These are phyloP conservation scores for Lentinula boryana DNA, from an alignment of 768 basidiomycete species.

Conservation along the genomic window DNA sequence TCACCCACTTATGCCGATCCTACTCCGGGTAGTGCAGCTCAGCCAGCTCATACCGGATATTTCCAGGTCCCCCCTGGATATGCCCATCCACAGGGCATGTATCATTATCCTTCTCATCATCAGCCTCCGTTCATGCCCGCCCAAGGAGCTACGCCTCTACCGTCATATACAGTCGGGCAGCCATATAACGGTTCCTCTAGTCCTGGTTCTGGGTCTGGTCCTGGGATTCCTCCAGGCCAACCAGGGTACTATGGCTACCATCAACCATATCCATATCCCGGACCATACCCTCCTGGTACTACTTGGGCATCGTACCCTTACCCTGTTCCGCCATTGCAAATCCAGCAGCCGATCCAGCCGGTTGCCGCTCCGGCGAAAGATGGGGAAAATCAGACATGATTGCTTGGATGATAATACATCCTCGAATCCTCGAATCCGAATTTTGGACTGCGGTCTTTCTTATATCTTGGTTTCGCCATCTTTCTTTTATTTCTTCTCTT, in stretches of 20 bases:
- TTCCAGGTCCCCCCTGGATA: neutral
- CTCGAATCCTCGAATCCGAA: no score
- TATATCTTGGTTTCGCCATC: neutral
- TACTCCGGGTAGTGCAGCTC: neutral
- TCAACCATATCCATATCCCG: neutral
- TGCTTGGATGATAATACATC: neutral
- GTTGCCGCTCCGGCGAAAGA: neutral
- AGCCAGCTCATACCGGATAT: neutral
- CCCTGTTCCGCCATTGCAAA: neutral
- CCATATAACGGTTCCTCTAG: neutral
- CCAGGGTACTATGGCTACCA: neutral
- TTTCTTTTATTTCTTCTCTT: neutral
- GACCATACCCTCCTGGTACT: neutral
- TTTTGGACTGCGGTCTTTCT: no score
- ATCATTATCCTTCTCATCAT: neutral
- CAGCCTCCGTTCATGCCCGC: neutral
- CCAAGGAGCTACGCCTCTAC: neutral
- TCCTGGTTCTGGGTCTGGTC: neutral
- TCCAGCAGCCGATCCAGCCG: neutral
- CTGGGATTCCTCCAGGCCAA: no score
- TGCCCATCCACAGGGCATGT: neutral
- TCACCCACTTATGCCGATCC: neutral
- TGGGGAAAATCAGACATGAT: neutral
- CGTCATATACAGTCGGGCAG: neutral
- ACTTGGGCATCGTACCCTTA: neutral